Conservation (phyloP, 352 stramenopile genomes). For the Phytophthora multivora region DNA sequence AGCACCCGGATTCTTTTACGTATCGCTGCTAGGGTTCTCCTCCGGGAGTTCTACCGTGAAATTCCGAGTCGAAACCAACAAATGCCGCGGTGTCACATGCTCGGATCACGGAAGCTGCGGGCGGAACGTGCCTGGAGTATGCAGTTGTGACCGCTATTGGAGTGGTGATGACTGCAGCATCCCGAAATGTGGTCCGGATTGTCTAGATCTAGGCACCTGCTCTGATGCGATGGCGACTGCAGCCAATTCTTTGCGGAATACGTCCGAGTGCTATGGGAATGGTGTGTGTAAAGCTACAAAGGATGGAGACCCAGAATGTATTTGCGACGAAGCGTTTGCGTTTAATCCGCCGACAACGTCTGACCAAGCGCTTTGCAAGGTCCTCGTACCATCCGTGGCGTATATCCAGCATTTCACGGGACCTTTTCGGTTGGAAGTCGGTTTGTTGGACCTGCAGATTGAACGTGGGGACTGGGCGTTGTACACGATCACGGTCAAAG, state of each 20-base stretch:
- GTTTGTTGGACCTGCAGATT: conserved; percentile 51
- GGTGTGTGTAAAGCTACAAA: conserved; percentile 53
- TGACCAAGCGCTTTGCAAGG: conserved; percentile 62
- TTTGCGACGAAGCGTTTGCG: conserved; percentile 69
- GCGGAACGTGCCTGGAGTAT: conserved; percentile 69
- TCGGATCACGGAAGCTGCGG: conserved; percentile 64
- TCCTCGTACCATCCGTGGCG: conserved; percentile 58
- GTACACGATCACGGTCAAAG: conserved; percentile 60
- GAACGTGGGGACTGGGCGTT: conserved; percentile 58
- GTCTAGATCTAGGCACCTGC: conserved; percentile 63
- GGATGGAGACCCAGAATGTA: conserved; percentile 43
- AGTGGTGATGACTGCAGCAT: conserved; percentile 75
- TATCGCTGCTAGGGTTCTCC: conserved; percentile 68
- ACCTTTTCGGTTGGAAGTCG: conserved; percentile 48
- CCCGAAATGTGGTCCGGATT: conserved; percentile 75
- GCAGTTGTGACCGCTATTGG: conserved; percentile 77
- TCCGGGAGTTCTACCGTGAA: conserved; percentile 32
- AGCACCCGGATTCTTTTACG: conserved; percentile 71
- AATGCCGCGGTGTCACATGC: conserved; percentile 66
- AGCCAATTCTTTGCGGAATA: conserved; percentile 49
- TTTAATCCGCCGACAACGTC: conserved; percentile 49
- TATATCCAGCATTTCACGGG: conserved; percentile 61
- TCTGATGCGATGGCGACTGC: conserved; percentile 19
- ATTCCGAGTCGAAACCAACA: conserved; percentile 62
- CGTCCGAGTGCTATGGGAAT: conserved; percentile 77